Percentiles rank a stretch among this genome's conserved stretches.
Evolutionary conservation across 192 early-diverging fungal species (phyloP).

Genomic region (Thamnidium elegans): DNA sequence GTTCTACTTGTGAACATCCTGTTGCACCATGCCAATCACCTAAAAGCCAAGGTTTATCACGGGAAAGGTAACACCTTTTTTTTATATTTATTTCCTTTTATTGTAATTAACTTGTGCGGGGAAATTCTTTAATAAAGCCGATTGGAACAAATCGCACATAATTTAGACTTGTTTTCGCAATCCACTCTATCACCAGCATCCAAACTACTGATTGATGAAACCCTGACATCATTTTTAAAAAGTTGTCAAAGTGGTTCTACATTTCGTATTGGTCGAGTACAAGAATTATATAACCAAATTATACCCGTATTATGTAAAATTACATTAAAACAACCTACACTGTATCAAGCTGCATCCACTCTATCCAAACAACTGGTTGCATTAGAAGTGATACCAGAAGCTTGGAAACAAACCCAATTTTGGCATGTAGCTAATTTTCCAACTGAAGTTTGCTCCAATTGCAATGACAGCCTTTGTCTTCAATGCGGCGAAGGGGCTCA

Average conservation of each 20-base stretch:
- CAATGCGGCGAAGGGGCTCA: conserved; percentile 52
- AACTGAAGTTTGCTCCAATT: conserved; percentile 40
- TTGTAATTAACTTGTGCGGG: too few species aligned
- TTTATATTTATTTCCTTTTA: too few species aligned
- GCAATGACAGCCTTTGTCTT: conserved; percentile 44
- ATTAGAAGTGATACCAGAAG: conserved; percentile 48
- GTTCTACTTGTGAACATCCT: conserved; percentile 42
- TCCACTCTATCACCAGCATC: neutral
- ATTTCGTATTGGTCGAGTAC: conserved; percentile 19
- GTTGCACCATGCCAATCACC: conserved; percentile 36
- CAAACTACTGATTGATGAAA: neutral
- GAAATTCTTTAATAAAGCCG: too few species aligned
- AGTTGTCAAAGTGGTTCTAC: conserved; percentile 13
- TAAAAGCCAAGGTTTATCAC: conserved; percentile 3
- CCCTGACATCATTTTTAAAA: neutral
- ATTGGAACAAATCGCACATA: conserved; percentile 7
- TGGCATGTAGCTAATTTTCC: conserved; percentile 52
- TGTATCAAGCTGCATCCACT: conserved; percentile 9
- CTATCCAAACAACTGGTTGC: conserved; percentile 44
- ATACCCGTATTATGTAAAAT: conserved; percentile 14
- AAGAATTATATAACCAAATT: conserved; percentile 25
- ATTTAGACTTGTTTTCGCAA: conserved; percentile 7
- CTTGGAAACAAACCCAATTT: conserved; percentile 60
- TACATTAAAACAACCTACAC: conserved; percentile 7
- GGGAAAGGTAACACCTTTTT: conserved; percentile 30